Conservation (phyloP, 2,329 filamentous ascomycete species). For the Periconia sp. region DNA sequence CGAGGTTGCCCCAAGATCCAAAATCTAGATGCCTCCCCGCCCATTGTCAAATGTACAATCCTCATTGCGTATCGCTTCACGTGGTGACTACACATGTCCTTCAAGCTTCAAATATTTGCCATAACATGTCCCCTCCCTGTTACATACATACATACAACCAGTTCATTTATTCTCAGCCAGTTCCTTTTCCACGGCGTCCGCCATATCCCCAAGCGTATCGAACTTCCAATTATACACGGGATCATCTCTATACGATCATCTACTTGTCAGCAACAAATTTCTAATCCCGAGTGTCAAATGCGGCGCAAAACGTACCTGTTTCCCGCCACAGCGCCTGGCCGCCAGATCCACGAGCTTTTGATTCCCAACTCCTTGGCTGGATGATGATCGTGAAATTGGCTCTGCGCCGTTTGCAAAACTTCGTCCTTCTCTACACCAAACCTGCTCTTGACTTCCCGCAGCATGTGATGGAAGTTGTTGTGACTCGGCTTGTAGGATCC, state of each 20-base stretch:
- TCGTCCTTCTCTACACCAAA: conserved; percentile 60
- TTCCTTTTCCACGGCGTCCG: conserved; percentile 54
- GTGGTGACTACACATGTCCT: no score
- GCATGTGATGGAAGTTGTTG: conserved; percentile 67
- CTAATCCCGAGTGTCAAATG: neutral
- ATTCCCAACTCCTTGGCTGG: conserved; percentile 64
- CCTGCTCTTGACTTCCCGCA: conserved; percentile 55
- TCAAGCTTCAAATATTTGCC: no score
- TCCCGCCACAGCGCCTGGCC: conserved; percentile 52
- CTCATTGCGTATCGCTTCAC: no score
- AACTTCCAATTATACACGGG: conserved; percentile 56
- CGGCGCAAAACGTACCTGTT: conserved; percentile 19
- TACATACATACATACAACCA: no score
- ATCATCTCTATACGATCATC: conserved; percentile 30
- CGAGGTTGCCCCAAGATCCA: no score
- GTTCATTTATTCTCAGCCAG: conserved; percentile 8
- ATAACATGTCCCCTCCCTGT: no score
- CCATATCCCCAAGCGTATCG: conserved; percentile 62
- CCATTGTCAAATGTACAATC: no score
- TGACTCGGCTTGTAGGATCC: conserved; percentile 70
- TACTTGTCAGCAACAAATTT: neutral
- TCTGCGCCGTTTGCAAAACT: conserved; percentile 70
- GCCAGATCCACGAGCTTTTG: conserved; percentile 66
- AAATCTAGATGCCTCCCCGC: no score
- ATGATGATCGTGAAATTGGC: conserved; percentile 67